A percentile compares a stretch with the other conserved stretches of the same genome.
Conservation (phyloP, 441 rosid genomes). For the Erodium moschatum region DNA sequence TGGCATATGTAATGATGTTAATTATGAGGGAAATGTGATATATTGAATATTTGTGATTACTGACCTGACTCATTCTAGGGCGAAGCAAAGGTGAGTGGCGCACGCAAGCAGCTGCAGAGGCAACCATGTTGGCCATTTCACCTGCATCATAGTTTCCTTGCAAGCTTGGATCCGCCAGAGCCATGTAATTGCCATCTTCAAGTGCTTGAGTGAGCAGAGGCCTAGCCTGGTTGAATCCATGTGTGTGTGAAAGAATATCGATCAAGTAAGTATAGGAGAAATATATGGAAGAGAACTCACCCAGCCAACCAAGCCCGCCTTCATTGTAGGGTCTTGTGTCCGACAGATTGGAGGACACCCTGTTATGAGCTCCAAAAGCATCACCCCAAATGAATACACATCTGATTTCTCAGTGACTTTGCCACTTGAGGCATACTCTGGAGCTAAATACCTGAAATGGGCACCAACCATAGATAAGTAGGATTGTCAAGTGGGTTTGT, state of each 20-base stretch:
- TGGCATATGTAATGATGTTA: no score
- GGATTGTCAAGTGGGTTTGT: neutral
- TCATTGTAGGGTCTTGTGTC: conserved; percentile 38
- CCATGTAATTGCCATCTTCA: conserved; percentile 62
- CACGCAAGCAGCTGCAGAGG: conserved; percentile 89
- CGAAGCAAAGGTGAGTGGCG: conserved; percentile 80
- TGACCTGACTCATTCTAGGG: conserved; percentile 92
- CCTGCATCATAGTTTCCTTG: conserved; percentile 42
- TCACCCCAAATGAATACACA: conserved; percentile 86
- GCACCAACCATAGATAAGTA: neutral
- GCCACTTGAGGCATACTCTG: conserved; percentile 93
- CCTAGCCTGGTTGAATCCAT: no score
- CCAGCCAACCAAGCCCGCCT: conserved; percentile 95
- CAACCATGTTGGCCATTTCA: conserved; percentile 85
- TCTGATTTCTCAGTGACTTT: conserved; percentile 89
- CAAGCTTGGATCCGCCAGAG: conserved; percentile 55
- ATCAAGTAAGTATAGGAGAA: neutral
- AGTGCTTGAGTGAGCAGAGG: conserved; percentile 70
- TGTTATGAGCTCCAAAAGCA: conserved; percentile 86
- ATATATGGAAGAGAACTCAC: conserved; percentile 34
- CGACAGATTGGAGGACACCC: conserved; percentile 76
- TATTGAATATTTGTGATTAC: neutral
- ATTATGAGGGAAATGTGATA: no score
- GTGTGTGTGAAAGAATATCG: neutral
- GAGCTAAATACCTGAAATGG: conserved; percentile 67